phyloP scores from a whole-genome alignment of 441 rosid genomes.

The Erodium texanum region DNA sequence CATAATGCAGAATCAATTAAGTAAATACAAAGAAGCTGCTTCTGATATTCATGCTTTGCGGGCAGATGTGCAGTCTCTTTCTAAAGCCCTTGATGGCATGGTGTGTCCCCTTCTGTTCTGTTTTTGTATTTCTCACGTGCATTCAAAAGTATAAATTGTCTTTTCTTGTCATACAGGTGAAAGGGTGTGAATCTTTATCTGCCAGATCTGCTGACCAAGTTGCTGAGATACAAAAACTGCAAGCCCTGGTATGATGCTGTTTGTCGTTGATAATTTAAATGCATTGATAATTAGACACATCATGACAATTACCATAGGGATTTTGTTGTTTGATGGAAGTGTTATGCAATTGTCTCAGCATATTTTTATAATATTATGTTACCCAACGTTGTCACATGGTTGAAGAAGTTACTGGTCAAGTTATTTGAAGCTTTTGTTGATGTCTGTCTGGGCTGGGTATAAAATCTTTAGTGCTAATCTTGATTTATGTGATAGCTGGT shows the following conservation, averaged over 20 bases:
- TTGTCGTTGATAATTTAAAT: background rate
- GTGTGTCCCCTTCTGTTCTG: slow-evolving; percentile 39
- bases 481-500: background rate
- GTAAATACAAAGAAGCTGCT: slow-evolving; percentile 65
- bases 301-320: background rate
- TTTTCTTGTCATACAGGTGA: slow-evolving; percentile 43
- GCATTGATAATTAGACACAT: background rate
- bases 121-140: slow-evolving; percentile 17
- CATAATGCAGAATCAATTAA: slow-evolving; percentile 70
- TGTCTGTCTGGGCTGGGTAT: background rate
- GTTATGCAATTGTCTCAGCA: background rate
- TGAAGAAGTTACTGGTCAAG: background rate
- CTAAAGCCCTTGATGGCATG: slow-evolving; percentile 59
- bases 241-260: slow-evolving; percentile 46
- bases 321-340: background rate
- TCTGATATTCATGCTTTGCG: slow-evolving; percentile 68
- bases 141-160: slow-evolving; percentile 18
- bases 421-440: background rate
- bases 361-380: background rate
- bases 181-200: slow-evolving; percentile 54
- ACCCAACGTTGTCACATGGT: background rate
- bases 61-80: slow-evolving; percentile 77
- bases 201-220: slow-evolving; percentile 47
- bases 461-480: slow-evolving; percentile 1
- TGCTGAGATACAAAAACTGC: slow-evolving; percentile 56